A percentile compares a stretch with the other conserved stretches of the same genome.
These are phyloP conservation scores for Calonectria henricotiae DNA, from an alignment of 2,329 filamentous ascomycete species.

Conservation along the genomic window DNA sequence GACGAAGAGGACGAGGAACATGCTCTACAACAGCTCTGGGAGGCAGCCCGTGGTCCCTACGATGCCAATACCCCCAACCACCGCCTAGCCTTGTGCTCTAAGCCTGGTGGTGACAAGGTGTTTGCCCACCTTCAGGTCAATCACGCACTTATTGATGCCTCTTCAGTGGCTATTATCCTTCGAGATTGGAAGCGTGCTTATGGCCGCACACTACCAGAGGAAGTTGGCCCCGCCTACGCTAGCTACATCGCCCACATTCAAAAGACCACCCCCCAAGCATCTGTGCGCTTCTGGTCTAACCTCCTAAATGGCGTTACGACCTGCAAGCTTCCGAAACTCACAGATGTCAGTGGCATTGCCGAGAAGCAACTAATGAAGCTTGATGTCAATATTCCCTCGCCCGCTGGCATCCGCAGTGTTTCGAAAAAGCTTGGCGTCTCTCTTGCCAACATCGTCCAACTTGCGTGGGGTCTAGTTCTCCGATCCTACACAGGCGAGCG, in stretches of 20 bases:
- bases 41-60: slow-evolving; percentile 28
- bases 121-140: slow-evolving; percentile 49
- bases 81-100: slow-evolving; percentile 45
- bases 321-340: slow-evolving; percentile 43
- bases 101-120: slow-evolving; percentile 40
- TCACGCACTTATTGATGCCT: slow-evolving; percentile 47
- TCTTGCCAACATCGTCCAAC: slow-evolving; percentile 3
- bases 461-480: slow-evolving; percentile 15
- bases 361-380: slow-evolving; percentile 13
- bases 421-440: slow-evolving; percentile 9
- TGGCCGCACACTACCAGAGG: slow-evolving; percentile 1
- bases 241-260: slow-evolving; percentile 42
- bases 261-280: slow-evolving; percentile 17
- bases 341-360: slow-evolving; percentile 28
- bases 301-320: slow-evolving; percentile 43
- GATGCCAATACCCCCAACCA: slow-evolving; percentile 35
- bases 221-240: slow-evolving; percentile 41
- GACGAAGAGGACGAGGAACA: slow-evolving; percentile 36
- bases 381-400: not conserved
- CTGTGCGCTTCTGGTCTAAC: slow-evolving; percentile 35
- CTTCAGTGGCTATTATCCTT: slow-evolving; percentile 46
- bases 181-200: slow-evolving; percentile 44
- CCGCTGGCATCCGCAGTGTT: not conserved
- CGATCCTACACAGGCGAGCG: slow-evolving; percentile 17
- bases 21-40: slow-evolving; percentile 22